Evolutionary conservation across 345 rosid species (phyloP).

Genomic region (Eucalyptus dawsonii): DNA sequence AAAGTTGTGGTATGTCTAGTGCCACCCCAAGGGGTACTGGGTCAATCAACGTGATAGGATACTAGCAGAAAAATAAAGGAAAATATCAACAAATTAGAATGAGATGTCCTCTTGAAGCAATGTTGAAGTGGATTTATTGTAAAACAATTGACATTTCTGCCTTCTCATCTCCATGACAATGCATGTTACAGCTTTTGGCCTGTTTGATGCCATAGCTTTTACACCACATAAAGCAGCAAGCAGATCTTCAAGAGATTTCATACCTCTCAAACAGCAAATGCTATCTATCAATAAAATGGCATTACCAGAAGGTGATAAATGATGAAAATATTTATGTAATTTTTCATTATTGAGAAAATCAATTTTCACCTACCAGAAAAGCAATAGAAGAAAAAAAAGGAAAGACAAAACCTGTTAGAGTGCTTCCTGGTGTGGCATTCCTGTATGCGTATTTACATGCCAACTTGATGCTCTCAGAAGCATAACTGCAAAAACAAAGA

Average conservation of each 20-base stretch:
- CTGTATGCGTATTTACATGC: conserved; percentile 84
- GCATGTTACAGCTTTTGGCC: background rate
- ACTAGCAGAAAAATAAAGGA: background rate
- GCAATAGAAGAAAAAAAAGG: background rate
- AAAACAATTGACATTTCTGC: background rate
- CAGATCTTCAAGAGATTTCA: background rate
- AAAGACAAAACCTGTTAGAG: conserved; percentile 47
- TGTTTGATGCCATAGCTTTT: background rate
- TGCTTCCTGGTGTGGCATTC: conserved; percentile 82
- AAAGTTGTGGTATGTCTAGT: background rate
- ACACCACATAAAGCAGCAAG: background rate
- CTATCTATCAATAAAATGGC: background rate
- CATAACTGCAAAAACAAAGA: conserved; percentile 40
- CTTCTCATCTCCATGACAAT: background rate
- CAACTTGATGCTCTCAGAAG: conserved; percentile 72
- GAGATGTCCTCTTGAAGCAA: background rate
- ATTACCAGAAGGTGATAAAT: background rate
- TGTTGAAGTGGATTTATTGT: background rate
- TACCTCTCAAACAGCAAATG: background rate
- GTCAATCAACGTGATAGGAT: background rate
- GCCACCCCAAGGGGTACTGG: background rate
- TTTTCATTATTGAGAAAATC: background rate
- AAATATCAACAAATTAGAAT: background rate
- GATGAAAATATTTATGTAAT: background rate
- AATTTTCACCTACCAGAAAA: background rate